Conservation (phyloP, 1,284 basidiomycete genomes). For the Moniliophthora roreri region DNA sequence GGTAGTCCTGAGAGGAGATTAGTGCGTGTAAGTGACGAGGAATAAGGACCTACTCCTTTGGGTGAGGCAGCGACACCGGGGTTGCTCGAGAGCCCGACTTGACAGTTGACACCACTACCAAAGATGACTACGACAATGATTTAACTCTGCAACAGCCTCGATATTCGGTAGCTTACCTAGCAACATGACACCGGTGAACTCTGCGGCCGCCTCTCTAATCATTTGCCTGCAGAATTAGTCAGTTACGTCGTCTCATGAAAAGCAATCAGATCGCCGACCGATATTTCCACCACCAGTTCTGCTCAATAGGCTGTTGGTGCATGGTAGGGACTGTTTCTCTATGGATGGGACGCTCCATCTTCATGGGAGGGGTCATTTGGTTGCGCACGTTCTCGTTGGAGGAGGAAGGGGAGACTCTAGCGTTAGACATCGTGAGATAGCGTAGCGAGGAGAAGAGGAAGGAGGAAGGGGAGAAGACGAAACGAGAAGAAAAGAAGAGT, state of each 20-base stretch:
- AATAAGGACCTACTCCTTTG: constrained; percentile 50
- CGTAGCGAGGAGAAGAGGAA: neutral
- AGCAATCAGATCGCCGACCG: neutral
- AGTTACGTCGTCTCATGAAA: neutral
- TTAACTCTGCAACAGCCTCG: too few relatives aligned
- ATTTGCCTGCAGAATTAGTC: constrained; percentile 15
- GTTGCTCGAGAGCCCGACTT: constrained; percentile 53
- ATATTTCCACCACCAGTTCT: constrained; percentile 5
- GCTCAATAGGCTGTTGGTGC: neutral
- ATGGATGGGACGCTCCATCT: neutral
- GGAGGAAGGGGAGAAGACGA: neutral
- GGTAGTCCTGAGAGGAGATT: constrained; percentile 39
- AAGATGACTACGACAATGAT: constrained; percentile 40
- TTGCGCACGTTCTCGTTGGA: neutral
- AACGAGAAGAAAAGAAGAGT: neutral
- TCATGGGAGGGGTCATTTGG: neutral
- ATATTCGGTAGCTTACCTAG: constrained; percentile 25
- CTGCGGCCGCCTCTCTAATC: constrained; percentile 61
- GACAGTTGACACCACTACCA: constrained; percentile 60
- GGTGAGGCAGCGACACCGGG: constrained; percentile 48
- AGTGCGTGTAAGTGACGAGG: neutral
- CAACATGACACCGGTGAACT: constrained; percentile 66
- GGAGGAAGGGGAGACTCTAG: neutral
- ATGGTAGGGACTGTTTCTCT: neutral
- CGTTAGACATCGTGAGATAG: neutral